Evolutionary conservation across 2,329 filamentous ascomycete species (phyloP).

Genomic region (Beauveria bassiana): DNA sequence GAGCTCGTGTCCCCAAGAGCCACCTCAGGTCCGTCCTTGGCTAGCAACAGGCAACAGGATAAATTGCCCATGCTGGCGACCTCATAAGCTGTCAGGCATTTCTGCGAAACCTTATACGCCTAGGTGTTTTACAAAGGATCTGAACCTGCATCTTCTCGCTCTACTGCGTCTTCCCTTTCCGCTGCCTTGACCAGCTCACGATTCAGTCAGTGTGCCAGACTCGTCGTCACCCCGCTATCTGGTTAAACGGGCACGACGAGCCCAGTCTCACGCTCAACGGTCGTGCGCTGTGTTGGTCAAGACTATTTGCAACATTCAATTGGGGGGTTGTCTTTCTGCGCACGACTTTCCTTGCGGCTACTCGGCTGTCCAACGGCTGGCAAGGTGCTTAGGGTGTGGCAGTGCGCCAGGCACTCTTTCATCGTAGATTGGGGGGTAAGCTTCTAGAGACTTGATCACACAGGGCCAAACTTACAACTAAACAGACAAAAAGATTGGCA

Average conservation of each 20-base stretch:
- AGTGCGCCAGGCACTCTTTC: background rate
- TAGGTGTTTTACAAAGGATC: conserved; percentile 1
- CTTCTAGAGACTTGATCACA: background rate
- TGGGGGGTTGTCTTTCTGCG: background rate
- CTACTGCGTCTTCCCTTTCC: background rate
- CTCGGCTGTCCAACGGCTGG: background rate
- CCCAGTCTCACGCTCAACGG: background rate
- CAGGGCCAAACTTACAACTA: background rate
- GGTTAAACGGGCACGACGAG: background rate
- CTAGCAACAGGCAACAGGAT: conserved; percentile 10
- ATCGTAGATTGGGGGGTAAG: background rate
- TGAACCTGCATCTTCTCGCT: background rate
- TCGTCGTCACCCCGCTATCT: conserved; percentile 5
- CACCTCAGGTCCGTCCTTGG: background rate
- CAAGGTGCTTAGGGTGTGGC: background rate
- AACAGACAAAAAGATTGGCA: background rate
- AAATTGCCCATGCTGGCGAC: background rate
- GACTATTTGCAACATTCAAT: too few species aligned
- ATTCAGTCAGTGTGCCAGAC: background rate
- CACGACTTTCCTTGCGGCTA: background rate
- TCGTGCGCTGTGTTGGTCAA: background rate
- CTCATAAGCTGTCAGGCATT: background rate
- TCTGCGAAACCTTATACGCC: background rate
- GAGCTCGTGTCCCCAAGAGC: background rate
- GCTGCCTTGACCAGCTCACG: background rate